Conservation (phyloP, 2,329 filamentous ascomycete genomes). For the Stenocarpella maydis region DNA sequence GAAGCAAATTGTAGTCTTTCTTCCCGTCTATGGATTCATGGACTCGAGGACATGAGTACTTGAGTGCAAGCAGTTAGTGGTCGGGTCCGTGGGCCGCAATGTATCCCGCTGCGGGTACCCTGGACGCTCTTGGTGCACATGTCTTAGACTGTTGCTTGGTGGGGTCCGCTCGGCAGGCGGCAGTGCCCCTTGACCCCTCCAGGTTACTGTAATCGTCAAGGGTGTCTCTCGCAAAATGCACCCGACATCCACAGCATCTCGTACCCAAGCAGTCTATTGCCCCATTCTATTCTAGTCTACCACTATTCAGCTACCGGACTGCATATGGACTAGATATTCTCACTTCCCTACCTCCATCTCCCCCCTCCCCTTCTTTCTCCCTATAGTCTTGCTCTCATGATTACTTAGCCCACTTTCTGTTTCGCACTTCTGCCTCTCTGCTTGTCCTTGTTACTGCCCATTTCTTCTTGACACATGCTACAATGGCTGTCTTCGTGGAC, state of each 20-base stretch:
- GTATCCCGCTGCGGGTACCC: conserved; percentile 10
- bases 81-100: not conserved
- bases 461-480: not conserved
- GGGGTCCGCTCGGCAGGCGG: conserved; percentile 16
- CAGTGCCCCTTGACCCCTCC: conserved; percentile 17
- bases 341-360: not conserved
- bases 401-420: not conserved
- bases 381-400: not conserved
- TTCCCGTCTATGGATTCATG: too few relatives aligned
- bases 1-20: too few relatives aligned
- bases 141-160: conserved; percentile 4
- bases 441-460: not conserved
- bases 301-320: conserved; percentile 9
- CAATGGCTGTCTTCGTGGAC: conserved; percentile 47
- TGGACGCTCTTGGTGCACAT: not conserved
- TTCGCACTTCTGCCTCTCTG: not conserved
- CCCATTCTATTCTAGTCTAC: not conserved
- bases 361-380: not conserved
- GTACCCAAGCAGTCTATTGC: not conserved
- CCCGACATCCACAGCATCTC: conserved; percentile 1
- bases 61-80: too few relatives aligned
- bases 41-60: too few relatives aligned
- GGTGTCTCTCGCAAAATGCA: conserved; percentile 18
- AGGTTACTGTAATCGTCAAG: not conserved
- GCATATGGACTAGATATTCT: conserved; percentile 8